phyloP scores from a whole-genome alignment of 805 yeast species.

The Schwanniomyces yamadae region DNA sequence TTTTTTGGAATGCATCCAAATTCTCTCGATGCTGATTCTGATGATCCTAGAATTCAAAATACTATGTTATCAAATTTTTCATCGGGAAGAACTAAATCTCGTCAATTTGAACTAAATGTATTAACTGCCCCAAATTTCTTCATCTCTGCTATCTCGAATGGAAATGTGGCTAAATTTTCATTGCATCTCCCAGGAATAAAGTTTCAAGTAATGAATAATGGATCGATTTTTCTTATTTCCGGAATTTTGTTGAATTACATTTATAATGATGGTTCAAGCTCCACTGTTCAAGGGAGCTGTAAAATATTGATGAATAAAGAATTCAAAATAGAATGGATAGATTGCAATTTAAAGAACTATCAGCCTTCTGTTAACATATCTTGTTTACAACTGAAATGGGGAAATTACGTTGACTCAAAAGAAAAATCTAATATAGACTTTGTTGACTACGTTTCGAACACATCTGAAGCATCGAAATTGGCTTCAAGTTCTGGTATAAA shows the following conservation, averaged over 20 bases:
- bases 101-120: conserved; percentile 62
- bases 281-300: conserved; percentile 59
- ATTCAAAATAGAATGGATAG: conserved; percentile 71
- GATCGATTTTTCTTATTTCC: conserved; percentile 35
- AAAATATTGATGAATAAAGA: conserved; percentile 62
- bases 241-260: conserved; percentile 28
- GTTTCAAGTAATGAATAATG: conserved; percentile 41
- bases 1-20: background rate
- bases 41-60: no score
- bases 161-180: conserved; percentile 29
- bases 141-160: conserved; percentile 49
- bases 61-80: background rate
- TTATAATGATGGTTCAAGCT: conserved; percentile 70
- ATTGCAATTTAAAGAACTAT: conserved; percentile 43
- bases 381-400: conserved; percentile 29
- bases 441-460: conserved; percentile 16
- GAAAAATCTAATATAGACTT: conserved; percentile 17
- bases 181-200: conserved; percentile 36
- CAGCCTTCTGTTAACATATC: conserved; percentile 24
- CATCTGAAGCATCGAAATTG: conserved; percentile 45
- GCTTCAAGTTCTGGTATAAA: conserved; percentile 62
- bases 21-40: background rate
- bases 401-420: conserved; percentile 11
- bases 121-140: conserved; percentile 65
- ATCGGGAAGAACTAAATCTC: background rate